A percentile compares a stretch with the other conserved stretches of the same genome.
Evolutionary conservation across 768 basidiomycete genomes (phyloP).

Genomic region (Cytidiella melzeri): DNA sequence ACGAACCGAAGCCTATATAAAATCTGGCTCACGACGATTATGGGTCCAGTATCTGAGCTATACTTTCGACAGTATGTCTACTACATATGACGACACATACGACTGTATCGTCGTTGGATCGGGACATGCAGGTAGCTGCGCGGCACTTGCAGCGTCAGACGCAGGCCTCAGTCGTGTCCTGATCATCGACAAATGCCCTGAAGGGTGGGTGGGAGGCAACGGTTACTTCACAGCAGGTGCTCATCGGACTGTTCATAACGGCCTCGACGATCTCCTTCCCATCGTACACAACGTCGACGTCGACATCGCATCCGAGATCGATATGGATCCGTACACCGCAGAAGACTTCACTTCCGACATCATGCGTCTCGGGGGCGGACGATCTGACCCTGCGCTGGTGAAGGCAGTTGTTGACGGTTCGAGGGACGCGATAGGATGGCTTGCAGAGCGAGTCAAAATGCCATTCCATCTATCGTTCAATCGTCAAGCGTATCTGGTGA

Average conservation of each 20-base stretch:
- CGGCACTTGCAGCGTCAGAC: constrained; percentile 55
- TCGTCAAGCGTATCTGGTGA: constrained; percentile 61
- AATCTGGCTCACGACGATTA: neutral
- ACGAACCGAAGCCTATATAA: no score
- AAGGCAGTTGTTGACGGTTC: constrained; percentile 48
- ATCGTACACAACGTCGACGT: constrained; percentile 44
- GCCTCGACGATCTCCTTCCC: constrained; percentile 52
- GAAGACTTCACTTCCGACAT: constrained; percentile 53
- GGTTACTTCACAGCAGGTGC: constrained; percentile 71
- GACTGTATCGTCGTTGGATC: constrained; percentile 63
- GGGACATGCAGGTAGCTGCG: constrained; percentile 62
- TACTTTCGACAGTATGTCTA: neutral
- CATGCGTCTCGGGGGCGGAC: constrained; percentile 49
- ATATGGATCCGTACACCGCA: constrained; percentile 52
- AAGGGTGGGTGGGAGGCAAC: constrained; percentile 63
- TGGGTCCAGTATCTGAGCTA: neutral
- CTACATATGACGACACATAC: constrained; percentile 16
- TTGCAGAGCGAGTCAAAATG: constrained; percentile 42
- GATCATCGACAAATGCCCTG: constrained; percentile 59
- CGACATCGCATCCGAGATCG: constrained; percentile 40
- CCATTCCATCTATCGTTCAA: constrained; percentile 57
- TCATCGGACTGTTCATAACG: constrained; percentile 55
- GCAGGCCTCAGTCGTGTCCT: constrained; percentile 56
- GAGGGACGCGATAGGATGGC: constrained; percentile 52
- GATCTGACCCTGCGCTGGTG: constrained; percentile 45